These are phyloP conservation scores for Diddensiella santjacobensis DNA, from an alignment of 805 yeast species.

Conservation along the genomic window DNA sequence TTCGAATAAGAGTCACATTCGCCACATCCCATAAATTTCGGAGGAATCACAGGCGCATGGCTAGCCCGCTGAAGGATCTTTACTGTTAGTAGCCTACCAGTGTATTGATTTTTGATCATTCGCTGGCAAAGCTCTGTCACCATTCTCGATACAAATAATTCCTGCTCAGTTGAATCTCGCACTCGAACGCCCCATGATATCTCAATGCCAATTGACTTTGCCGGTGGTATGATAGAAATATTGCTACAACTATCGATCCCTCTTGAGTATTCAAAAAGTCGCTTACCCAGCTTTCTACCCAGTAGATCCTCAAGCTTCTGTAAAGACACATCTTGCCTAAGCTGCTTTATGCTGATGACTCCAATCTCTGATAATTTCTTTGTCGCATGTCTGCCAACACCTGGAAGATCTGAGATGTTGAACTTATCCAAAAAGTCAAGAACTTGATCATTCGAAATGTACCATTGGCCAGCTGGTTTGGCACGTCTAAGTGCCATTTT, in stretches of 20 bases:
- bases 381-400: constrained; percentile 41
- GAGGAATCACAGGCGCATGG: constrained; percentile 69
- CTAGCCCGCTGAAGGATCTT: constrained; percentile 61
- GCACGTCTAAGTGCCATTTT: constrained; percentile 68
- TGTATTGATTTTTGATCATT: constrained; percentile 42
- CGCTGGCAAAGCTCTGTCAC: constrained; percentile 57
- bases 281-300: constrained; percentile 70
- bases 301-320: constrained; percentile 42
- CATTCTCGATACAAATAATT: constrained; percentile 54
- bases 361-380: constrained; percentile 41
- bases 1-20: constrained; percentile 61
- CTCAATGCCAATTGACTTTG: constrained; percentile 83
- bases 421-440: constrained; percentile 38
- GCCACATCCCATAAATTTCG: constrained; percentile 85
- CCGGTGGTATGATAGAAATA: constrained; percentile 39
- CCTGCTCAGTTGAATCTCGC: constrained; percentile 55
- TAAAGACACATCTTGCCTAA: constrained; percentile 35
- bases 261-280: constrained; percentile 53
- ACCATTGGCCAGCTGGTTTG: constrained; percentile 69
- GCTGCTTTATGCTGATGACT: constrained; percentile 37
- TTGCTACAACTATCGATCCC: constrained; percentile 67
- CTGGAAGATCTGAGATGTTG: constrained; percentile 40
- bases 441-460: constrained; percentile 34
- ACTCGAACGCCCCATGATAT: constrained; percentile 89
- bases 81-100: constrained; percentile 58